Conservation (phyloP, 1,284 basidiomycete genomes). For the Austroboletus olivaceoglutinosus region DNA sequence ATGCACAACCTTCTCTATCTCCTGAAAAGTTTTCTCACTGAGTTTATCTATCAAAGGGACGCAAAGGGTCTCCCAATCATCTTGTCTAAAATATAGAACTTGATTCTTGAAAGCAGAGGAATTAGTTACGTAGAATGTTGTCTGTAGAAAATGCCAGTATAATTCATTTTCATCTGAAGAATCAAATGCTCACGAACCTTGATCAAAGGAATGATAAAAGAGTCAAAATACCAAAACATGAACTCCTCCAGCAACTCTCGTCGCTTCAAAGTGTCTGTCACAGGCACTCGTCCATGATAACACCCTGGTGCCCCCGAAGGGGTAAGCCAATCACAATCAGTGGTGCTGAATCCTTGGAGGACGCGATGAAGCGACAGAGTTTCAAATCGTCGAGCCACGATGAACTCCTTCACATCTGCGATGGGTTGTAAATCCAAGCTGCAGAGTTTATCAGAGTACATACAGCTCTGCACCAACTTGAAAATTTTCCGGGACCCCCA, state of each 20-base stretch:
- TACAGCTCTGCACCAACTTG: conserved; percentile 59
- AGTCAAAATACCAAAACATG: conserved; percentile 91
- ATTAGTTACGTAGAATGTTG: conserved; percentile 93
- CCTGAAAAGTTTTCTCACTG: conserved; percentile 62
- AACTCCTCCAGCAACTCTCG: conserved; percentile 82
- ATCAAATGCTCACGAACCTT: conserved; percentile 48
- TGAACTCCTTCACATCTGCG: conserved; percentile 69
- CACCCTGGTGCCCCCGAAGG: conserved; percentile 39
- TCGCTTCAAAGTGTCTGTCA: conserved; percentile 71
- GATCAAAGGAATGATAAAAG: conserved; percentile 77
- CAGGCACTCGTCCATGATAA: conserved; percentile 50
- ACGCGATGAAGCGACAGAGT: conserved; percentile 77
- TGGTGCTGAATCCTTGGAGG: conserved; percentile 74
- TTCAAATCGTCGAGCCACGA: conserved; percentile 78
- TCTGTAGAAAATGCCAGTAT: conserved; percentile 44
- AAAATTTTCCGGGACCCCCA: conserved; percentile 80
- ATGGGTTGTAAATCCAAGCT: not conserved
- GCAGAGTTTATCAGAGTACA: conserved; percentile 25
- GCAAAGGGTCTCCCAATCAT: conserved; percentile 88
- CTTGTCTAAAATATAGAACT: conserved; percentile 90
- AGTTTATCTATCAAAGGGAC: conserved; percentile 77
- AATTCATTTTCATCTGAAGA: not conserved
- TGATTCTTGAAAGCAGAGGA: conserved; percentile 86
- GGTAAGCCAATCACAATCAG: conserved; percentile 81
- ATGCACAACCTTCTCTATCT: conserved; percentile 51